Evolutionary conservation across 768 basidiomycete genomes (phyloP).

Genomic region (Xanthoconium purpureum): DNA sequence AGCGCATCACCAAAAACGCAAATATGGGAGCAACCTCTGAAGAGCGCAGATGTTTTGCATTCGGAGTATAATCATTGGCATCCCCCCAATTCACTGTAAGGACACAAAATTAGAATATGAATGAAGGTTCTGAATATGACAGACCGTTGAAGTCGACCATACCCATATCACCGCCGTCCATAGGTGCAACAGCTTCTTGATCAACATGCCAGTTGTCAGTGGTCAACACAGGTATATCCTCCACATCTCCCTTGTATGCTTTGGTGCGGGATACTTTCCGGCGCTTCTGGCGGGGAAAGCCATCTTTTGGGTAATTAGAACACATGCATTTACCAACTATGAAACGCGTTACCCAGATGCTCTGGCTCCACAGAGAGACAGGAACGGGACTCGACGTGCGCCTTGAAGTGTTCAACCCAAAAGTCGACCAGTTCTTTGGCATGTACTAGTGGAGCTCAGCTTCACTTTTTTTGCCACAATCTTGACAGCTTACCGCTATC

Average conservation of each 20-base stretch:
- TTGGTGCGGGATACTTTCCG: slow-evolving; percentile 34
- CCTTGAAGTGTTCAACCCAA: slow-evolving; percentile 70
- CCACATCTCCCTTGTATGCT: neutral
- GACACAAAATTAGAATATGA: slow-evolving; percentile 3
- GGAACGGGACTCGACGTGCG: slow-evolving; percentile 63
- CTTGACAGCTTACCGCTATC: slow-evolving; percentile 49
- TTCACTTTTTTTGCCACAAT: neutral
- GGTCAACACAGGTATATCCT: neutral
- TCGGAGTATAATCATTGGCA: slow-evolving; percentile 13
- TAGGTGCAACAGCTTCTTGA: slow-evolving; percentile 3
- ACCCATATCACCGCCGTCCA: slow-evolving; percentile 11
- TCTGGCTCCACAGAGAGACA: slow-evolving; percentile 17
- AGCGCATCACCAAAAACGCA: neutral
- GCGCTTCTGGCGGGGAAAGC: slow-evolving; percentile 44
- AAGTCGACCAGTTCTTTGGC: slow-evolving; percentile 67
- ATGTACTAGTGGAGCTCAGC: slow-evolving; percentile 44
- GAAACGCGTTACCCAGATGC: slow-evolving; percentile 11
- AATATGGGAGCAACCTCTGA: slow-evolving; percentile 54
- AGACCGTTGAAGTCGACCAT: slow-evolving; percentile 27
- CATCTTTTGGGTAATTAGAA: slow-evolving; percentile 31
- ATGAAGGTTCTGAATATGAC: neutral
- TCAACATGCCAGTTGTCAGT: slow-evolving; percentile 14
- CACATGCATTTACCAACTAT: neutral
- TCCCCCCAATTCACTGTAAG: slow-evolving; percentile 24
- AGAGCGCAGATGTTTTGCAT: slow-evolving; percentile 38